These are phyloP conservation scores for Podaxis mareebaensis DNA, from an alignment of 768 basidiomycete species.

Conservation along the genomic window DNA sequence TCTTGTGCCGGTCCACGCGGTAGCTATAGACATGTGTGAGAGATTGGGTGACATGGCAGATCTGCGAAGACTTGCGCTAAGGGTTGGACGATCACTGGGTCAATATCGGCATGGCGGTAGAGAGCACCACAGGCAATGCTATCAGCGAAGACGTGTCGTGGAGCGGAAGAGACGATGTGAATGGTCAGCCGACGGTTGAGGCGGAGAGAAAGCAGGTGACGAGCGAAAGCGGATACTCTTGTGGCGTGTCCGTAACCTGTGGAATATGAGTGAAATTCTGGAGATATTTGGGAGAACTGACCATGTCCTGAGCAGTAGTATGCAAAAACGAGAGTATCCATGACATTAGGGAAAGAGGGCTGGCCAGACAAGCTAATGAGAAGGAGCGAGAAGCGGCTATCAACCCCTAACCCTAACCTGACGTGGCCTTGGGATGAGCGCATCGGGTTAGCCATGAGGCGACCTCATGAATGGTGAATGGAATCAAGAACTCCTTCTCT, in stretches of 20 bases:
- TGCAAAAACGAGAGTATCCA: conserved; percentile 40
- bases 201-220: conserved; percentile 52
- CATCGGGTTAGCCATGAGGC: conserved; percentile 1
- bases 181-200: conserved; percentile 44
- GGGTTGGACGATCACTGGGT: conserved; percentile 81
- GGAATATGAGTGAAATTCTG: background rate
- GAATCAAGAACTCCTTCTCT: too few relatives aligned
- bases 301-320: conserved; percentile 82
- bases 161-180: conserved; percentile 74
- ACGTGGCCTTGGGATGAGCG: background rate
- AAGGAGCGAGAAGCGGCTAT: background rate
- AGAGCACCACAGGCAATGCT: conserved; percentile 60
- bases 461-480: background rate
- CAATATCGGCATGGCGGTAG: conserved; percentile 73
- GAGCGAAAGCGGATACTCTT: conserved; percentile 72
- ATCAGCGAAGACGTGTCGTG: conserved; percentile 67
- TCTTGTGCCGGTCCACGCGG: conserved; percentile 71
- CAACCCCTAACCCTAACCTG: conserved; percentile 22
- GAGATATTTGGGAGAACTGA: conserved; percentile 29
- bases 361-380: background rate
- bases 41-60: background rate
- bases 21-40: conserved; percentile 43
- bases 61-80: conserved; percentile 56
- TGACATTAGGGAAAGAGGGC: background rate
- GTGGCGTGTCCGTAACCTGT: conserved; percentile 85